Evolutionary conservation across 2,329 filamentous ascomycete species (phyloP).

Genomic region (Scolecobasidium constrictum): DNA sequence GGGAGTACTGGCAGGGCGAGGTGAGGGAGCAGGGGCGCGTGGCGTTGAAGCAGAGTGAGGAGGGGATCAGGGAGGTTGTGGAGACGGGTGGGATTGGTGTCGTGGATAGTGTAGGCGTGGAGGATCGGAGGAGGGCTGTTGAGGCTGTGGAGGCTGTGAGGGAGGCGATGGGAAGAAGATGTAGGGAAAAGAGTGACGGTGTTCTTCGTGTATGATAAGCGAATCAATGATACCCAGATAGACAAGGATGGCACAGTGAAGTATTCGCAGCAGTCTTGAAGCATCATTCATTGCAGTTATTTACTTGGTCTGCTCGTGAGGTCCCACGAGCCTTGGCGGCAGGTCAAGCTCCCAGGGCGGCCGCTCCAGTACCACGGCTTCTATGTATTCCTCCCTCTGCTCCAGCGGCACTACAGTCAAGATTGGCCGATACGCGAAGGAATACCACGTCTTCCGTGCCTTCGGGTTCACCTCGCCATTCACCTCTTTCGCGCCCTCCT

Average conservation of each 20-base stretch:
- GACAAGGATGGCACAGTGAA: too few species aligned
- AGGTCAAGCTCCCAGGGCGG: slow-evolving; percentile 75
- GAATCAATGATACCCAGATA: too few species aligned
- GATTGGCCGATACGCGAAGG: slow-evolving; percentile 90
- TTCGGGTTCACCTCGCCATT: slow-evolving; percentile 11
- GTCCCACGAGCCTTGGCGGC: slow-evolving; percentile 26
- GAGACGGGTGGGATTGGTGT: slow-evolving; percentile 25
- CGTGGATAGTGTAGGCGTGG: slow-evolving; percentile 20
- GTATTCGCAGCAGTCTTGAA: too few species aligned
- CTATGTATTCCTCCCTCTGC: slow-evolving; percentile 35
- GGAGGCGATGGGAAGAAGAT: slow-evolving; percentile 34
- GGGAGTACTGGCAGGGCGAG: slow-evolving; percentile 39
- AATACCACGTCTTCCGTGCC: slow-evolving; percentile 54
- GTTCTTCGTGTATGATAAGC: too few species aligned
- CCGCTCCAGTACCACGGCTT: slow-evolving; percentile 82
- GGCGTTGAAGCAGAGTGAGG: slow-evolving; percentile 44
- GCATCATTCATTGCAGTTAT: too few species aligned
- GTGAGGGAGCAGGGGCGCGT: slow-evolving; percentile 46
- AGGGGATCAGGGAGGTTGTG: slow-evolving; percentile 35
- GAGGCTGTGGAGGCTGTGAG: slow-evolving; percentile 35
- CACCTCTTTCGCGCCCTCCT: neutral
- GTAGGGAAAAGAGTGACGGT: too few species aligned
- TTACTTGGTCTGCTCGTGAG: slow-evolving; percentile 2
- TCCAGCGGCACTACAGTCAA: slow-evolving; percentile 57
- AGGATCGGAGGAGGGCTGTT: slow-evolving; percentile 29